These are phyloP conservation scores for Gossypioides kirkii DNA, from an alignment of 345 rosid genomes.

Conservation along the genomic window DNA sequence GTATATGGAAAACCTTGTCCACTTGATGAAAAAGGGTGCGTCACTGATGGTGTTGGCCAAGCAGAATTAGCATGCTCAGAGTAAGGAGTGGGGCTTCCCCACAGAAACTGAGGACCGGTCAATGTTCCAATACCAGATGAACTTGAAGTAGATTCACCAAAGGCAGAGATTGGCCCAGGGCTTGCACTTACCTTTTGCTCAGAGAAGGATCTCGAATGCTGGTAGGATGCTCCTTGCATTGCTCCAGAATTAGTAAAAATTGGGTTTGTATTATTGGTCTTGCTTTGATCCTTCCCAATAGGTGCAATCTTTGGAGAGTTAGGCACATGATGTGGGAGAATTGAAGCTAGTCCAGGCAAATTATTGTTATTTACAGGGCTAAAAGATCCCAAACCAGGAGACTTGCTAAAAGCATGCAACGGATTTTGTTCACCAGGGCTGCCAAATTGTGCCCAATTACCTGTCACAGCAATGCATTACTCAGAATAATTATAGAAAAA, in stretches of 20 bases:
- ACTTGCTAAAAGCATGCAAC: conserved; percentile 48
- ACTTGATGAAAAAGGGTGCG: conserved; percentile 41
- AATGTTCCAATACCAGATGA: conserved; percentile 59
- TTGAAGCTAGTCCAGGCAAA: conserved; percentile 78
- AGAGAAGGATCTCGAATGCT: conserved; percentile 51
- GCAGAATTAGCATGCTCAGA: conserved; percentile 48
- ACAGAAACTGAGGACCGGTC: conserved; percentile 80
- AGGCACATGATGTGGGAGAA: conserved; percentile 58
- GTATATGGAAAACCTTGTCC: conserved; percentile 51
- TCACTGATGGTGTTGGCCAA: conserved; percentile 55
- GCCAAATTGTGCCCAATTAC: conserved; percentile 68
- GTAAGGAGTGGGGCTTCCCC: conserved; percentile 76
- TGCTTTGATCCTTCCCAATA: conserved; percentile 67
- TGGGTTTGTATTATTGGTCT: conserved; percentile 44
- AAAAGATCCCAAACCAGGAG: conserved; percentile 52
- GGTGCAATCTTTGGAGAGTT: conserved; percentile 64
- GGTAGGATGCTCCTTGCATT: conserved; percentile 43
- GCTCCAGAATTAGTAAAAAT: conserved; percentile 37
- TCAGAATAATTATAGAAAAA: conserved; percentile 11
- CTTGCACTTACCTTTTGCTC: conserved; percentile 37
- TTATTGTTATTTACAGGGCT: conserved; percentile 51
- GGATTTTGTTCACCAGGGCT: conserved; percentile 67
- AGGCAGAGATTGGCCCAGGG: conserved; percentile 41
- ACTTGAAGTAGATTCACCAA: conserved; percentile 48
- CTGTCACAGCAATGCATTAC: conserved; percentile 31